Percentiles rank a stretch among this genome's conserved stretches.
Evolutionary conservation across 495 filamentous ascomycete species (phyloP).

Genomic region (Chaetomidium leptoderma): DNA sequence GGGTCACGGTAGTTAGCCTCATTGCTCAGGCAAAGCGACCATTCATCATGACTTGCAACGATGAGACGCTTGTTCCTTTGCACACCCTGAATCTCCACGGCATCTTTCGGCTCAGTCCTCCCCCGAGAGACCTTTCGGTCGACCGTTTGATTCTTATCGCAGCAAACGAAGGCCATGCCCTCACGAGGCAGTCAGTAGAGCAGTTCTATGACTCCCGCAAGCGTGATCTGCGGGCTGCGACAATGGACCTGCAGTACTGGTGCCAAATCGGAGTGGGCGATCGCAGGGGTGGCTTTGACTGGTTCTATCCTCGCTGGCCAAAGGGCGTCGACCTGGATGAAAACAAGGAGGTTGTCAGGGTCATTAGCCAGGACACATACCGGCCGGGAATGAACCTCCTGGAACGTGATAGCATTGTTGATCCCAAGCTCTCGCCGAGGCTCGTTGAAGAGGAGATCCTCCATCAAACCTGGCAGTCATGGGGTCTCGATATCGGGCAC

Average conservation of each 20-base stretch:
- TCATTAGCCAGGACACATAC: conserved; percentile 81
- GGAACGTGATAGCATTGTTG: conserved; percentile 48
- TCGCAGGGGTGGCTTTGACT: conserved; percentile 77
- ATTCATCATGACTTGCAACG: conserved; percentile 90
- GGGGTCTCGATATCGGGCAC: conserved; percentile 51
- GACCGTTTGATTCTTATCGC: conserved; percentile 82
- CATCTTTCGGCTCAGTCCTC: conserved; percentile 73
- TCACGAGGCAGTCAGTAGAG: conserved; percentile 61
- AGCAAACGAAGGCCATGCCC: conserved; percentile 83
- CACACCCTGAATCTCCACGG: conserved; percentile 70
- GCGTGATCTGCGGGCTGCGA: conserved; percentile 70
- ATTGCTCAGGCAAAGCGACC: conserved; percentile 82
- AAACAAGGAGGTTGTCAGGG: conserved; percentile 62
- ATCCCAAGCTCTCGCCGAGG: conserved; percentile 16
- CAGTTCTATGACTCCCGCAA: conserved; percentile 63
- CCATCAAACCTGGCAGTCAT: conserved; percentile 52
- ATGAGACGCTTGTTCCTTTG: conserved; percentile 72
- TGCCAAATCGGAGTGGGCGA: conserved; percentile 96
- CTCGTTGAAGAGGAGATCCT: conserved; percentile 51
- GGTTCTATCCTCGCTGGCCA: conserved; percentile 78
- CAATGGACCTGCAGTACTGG: conserved; percentile 92
- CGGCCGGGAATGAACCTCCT: conserved; percentile 72
- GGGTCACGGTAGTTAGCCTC: conserved; percentile 72
- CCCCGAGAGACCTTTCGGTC: conserved; percentile 62
- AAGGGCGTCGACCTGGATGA: conserved; percentile 62